Conservation (phyloP, 1,284 basidiomycete genomes). For the Sphagnurus paluster region DNA sequence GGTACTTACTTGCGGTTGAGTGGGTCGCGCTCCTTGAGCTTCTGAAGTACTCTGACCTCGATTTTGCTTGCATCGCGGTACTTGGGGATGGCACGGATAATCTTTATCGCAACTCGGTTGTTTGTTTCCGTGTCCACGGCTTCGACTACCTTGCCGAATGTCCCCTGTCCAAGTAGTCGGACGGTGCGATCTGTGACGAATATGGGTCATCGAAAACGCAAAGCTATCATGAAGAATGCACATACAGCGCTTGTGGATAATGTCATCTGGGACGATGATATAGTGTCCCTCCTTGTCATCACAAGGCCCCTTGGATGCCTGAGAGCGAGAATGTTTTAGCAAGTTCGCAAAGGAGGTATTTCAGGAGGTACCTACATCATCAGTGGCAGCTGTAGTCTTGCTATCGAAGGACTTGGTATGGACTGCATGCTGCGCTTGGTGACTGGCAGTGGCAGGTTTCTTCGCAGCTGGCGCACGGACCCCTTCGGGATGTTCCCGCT, state of each 20-base stretch:
- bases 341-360: conserved; percentile 15
- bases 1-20: conserved; percentile 80
- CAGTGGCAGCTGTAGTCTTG: conserved; percentile 56
- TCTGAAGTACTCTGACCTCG: conserved; percentile 93
- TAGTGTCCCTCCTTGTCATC: conserved; percentile 97
- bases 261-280: conserved; percentile 87
- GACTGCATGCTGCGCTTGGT: conserved; percentile 45
- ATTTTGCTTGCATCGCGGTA: conserved; percentile 99
- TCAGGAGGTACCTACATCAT: conserved; percentile 57
- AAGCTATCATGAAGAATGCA: conserved; percentile 18
- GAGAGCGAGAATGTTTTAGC: conserved; percentile 26
- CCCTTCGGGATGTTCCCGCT: conserved; percentile 69
- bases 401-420: conserved; percentile 63
- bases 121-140: conserved; percentile 82
- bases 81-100: conserved; percentile 95
- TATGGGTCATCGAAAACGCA: conserved; percentile 24
- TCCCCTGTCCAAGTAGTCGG: conserved; percentile 92
- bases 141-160: conserved; percentile 99
- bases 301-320: conserved; percentile 68
- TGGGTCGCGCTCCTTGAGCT: conserved; percentile 90
- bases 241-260: conserved; percentile 83
- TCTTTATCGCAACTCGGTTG: conserved; percentile 94
- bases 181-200: conserved; percentile 78
- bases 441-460: conserved; percentile 51
- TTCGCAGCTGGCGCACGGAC: conserved; percentile 62